Conservation (phyloP, 352 stramenopile genomes). For the Phytophthora crassamura region DNA sequence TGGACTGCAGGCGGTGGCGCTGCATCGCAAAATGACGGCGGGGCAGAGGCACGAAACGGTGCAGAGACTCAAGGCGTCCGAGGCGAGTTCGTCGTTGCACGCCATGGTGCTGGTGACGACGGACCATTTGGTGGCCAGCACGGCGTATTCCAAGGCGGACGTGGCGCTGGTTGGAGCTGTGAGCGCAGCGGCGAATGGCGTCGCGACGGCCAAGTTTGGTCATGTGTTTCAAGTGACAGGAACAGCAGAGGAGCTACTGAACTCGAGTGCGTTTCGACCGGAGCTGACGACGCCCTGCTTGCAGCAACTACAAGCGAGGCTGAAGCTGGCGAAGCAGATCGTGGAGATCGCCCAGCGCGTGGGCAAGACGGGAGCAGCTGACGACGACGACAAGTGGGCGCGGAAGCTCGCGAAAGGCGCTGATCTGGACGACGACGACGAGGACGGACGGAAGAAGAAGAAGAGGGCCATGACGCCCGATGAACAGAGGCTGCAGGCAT, state of each 20-base stretch:
- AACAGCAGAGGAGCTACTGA: background rate
- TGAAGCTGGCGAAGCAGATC: constrained; percentile 70
- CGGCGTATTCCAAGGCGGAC: constrained; percentile 38
- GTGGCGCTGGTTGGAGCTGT: constrained; percentile 44
- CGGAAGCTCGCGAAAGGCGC: too few relatives aligned
- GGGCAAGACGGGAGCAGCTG: constrained; percentile 20
- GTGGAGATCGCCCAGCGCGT: constrained; percentile 56
- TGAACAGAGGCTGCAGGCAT: constrained; percentile 72
- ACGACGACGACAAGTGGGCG: constrained; percentile 67
- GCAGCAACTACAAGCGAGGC: constrained; percentile 53
- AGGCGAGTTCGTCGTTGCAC: constrained; percentile 11
- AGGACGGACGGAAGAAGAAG: constrained; percentile 45
- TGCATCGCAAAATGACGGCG: constrained; percentile 77
- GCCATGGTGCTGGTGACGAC: constrained; percentile 65
- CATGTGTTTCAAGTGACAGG: constrained; percentile 33
- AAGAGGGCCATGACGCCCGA: constrained; percentile 53
- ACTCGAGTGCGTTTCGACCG: constrained; percentile 27
- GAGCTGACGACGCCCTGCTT: constrained; percentile 39
- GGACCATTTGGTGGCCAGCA: constrained; percentile 57
- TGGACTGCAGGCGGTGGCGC: constrained; percentile 59
- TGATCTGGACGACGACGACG: too few relatives aligned
- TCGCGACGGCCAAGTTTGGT: constrained; percentile 48
- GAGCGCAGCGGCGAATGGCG: constrained; percentile 11
- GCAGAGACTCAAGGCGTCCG: constrained; percentile 42
- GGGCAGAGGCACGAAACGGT: constrained; percentile 61